These are phyloP conservation scores for Eucalyptus sp. DNA, from an alignment of 345 rosid species.

Conservation along the genomic window DNA sequence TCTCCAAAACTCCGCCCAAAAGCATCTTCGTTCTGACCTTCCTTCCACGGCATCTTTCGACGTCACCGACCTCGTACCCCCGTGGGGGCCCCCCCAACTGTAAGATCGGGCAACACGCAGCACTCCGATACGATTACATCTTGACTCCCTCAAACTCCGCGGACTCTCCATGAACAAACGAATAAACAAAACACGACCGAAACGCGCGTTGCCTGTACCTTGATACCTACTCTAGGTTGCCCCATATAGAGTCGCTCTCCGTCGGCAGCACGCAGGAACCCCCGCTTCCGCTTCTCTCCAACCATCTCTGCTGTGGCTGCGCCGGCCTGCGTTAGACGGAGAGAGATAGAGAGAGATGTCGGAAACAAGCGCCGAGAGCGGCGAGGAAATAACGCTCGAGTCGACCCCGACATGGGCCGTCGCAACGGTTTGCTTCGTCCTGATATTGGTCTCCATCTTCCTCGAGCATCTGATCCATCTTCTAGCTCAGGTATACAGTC, in stretches of 20 bases:
- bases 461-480: conserved; percentile 51
- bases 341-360: background rate
- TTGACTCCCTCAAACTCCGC: background rate
- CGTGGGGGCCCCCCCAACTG: background rate
- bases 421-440: conserved; percentile 60
- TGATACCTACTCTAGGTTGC: background rate
- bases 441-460: conserved; percentile 39
- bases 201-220: background rate
- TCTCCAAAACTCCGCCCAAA: background rate
- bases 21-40: background rate
- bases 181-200: background rate
- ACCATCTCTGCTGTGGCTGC: background rate
- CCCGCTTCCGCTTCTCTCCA: background rate
- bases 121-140: background rate
- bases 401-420: conserved; percentile 84
- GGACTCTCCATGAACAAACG: background rate
- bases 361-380: background rate
- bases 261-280: background rate
- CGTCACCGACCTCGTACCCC: background rate
- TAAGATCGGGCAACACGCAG: background rate
- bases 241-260: background rate
- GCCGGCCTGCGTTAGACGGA: background rate
- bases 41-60: background rate
- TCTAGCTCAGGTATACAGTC: conserved; percentile 22
- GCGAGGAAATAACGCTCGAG: conserved; percentile 26